A percentile compares a stretch with the other conserved stretches of the same genome.
phyloP scores from a whole-genome alignment of 1,284 basidiomycete genomes.

The Blastosporella zonata region DNA sequence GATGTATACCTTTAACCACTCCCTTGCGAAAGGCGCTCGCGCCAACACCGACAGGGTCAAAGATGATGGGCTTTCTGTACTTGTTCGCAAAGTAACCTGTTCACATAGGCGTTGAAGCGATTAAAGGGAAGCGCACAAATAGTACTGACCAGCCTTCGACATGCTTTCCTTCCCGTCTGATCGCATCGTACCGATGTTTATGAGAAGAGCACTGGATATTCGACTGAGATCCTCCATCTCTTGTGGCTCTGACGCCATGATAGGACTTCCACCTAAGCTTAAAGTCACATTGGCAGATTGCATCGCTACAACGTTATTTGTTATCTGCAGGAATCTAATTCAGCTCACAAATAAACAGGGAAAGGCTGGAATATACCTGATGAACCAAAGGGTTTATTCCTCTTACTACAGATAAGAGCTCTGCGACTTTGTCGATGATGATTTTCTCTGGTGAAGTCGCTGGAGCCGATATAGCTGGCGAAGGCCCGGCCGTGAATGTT shows the following conservation, averaged over 20 bases:
- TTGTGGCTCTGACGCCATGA: slow-evolving; percentile 84
- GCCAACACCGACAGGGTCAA: slow-evolving; percentile 94
- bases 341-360: neutral
- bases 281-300: slow-evolving; percentile 93
- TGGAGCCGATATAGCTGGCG: slow-evolving; percentile 7
- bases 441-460: slow-evolving; percentile 13
- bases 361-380: slow-evolving; percentile 57
- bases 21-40: slow-evolving; percentile 74
- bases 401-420: slow-evolving; percentile 51
- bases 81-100: slow-evolving; percentile 64
- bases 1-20: slow-evolving; percentile 46
- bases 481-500: slow-evolving; percentile 35
- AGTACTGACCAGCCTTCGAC: slow-evolving; percentile 66
- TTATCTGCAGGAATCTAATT: slow-evolving; percentile 55
- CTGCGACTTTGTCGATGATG: slow-evolving; percentile 27
- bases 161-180: slow-evolving; percentile 68
- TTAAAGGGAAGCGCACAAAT: neutral
- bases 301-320: slow-evolving; percentile 87
- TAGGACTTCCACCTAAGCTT: slow-evolving; percentile 86
- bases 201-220: slow-evolving; percentile 69
- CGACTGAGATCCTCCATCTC: slow-evolving; percentile 83
- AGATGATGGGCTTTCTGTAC: slow-evolving; percentile 78
- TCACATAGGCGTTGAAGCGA: neutral
- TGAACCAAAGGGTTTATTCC: slow-evolving; percentile 71
- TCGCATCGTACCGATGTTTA: slow-evolving; percentile 90